Conservation (phyloP, 176 grass and related monocot genomes). For the Microstegium vimineum region DNA sequence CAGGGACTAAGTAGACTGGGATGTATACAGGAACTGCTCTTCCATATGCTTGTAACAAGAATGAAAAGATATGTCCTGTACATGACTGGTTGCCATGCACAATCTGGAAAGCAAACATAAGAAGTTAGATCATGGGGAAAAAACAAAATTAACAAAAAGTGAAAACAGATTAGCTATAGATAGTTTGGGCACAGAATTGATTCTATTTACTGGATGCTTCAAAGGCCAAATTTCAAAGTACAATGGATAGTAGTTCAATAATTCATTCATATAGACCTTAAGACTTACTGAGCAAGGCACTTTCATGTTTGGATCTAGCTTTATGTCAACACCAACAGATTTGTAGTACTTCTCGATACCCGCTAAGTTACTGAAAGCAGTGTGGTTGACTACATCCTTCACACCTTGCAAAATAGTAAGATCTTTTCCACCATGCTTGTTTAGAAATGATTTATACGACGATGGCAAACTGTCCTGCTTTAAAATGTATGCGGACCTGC, state of each 20-base stretch:
- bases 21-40: conserved; percentile 93
- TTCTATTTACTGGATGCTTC: background rate
- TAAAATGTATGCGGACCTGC: conserved; percentile 85
- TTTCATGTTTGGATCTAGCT: conserved; percentile 89
- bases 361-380: conserved; percentile 67
- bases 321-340: conserved; percentile 74
- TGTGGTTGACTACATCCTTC: conserved; percentile 72
- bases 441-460: conserved; percentile 87
- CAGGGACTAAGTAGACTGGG: conserved; percentile 89
- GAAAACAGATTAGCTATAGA: conserved; percentile 7
- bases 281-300: conserved; percentile 85
- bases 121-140: no score
- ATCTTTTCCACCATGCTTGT: conserved; percentile 92
- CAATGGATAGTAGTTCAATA: background rate
- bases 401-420: conserved; percentile 69
- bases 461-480: conserved; percentile 85
- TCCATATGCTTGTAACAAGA: conserved; percentile 88
- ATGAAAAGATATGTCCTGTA: conserved; percentile 68
- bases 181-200: background rate
- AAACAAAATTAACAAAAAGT: conserved; percentile 2
- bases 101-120: conserved; percentile 52
- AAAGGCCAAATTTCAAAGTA: conserved; percentile 4
- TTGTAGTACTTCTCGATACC: conserved; percentile 75
- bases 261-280: conserved; percentile 3
- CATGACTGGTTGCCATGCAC: conserved; percentile 91